Conservation (phyloP, 2,329 filamentous ascomycete genomes). For the Blastomyces emzantsi region DNA sequence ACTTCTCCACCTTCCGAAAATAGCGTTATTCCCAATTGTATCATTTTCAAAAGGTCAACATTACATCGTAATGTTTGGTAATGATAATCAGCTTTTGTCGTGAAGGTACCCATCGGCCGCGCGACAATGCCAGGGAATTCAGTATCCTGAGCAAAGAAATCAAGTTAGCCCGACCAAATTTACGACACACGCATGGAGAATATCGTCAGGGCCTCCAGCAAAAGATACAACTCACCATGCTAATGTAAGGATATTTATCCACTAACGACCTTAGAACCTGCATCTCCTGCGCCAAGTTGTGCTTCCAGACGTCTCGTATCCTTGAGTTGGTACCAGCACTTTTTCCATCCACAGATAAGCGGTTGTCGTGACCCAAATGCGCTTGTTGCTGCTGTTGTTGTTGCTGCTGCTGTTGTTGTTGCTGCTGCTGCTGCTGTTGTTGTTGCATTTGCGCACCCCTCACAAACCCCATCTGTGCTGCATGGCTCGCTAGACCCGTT, state of each 20-base stretch:
- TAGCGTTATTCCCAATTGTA: slow-evolving; percentile 89
- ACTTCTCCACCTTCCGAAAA: slow-evolving; percentile 87
- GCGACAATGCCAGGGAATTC: slow-evolving; percentile 98
- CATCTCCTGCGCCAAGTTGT: slow-evolving; percentile 89
- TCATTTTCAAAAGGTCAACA: slow-evolving; percentile 94
- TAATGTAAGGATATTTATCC: slow-evolving; percentile 89
- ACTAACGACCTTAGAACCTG: slow-evolving; percentile 70
- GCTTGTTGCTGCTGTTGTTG: slow-evolving; percentile 42
- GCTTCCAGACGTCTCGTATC: slow-evolving; percentile 94
- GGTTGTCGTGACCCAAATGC: slow-evolving; percentile 40
- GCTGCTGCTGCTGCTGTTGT: slow-evolving; percentile 50
- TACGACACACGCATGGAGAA: slow-evolving; percentile 10
- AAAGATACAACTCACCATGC: slow-evolving; percentile 62
- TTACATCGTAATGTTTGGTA: slow-evolving; percentile 97
- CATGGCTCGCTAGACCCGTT: slow-evolving; percentile 75
- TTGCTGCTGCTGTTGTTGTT: slow-evolving; percentile 46
- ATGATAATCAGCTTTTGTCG: slow-evolving; percentile 94
- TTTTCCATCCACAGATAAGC: slow-evolving; percentile 47
- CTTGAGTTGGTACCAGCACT: slow-evolving; percentile 57
- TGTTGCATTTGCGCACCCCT: slow-evolving; percentile 60
- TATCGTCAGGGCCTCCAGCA: slow-evolving; percentile 5
- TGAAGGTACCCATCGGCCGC: slow-evolving; percentile 87
- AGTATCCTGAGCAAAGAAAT: slow-evolving; percentile 59
- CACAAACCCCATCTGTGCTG: slow-evolving; percentile 77
- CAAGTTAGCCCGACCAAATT: slow-evolving; percentile 16